These are phyloP conservation scores for Paramyrothecium sp. DNA, from an alignment of 2,329 filamentous ascomycete genomes.

Conservation along the genomic window DNA sequence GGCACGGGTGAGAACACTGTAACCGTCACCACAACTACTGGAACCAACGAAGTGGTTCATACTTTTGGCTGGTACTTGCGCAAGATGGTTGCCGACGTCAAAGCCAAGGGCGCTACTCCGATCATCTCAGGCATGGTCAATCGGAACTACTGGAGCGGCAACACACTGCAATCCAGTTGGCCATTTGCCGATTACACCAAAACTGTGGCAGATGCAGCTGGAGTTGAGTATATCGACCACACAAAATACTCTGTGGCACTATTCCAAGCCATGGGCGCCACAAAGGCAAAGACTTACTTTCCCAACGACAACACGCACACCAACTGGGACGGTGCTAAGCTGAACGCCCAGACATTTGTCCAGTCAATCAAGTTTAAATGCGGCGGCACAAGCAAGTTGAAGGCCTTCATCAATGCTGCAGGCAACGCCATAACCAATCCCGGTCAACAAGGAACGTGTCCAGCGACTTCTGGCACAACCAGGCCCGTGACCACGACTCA, in stretches of 20 bases:
- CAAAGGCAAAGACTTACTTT: neutral
- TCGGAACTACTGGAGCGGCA: neutral
- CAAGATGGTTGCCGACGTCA: neutral
- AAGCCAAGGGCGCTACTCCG: neutral
- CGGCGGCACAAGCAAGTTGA: neutral
- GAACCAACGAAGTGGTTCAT: neutral
- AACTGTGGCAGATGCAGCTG: neutral
- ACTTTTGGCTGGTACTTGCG: neutral
- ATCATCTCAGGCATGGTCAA: neutral
- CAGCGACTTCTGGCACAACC: neutral
- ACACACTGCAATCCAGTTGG: neutral
- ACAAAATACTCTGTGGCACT: neutral
- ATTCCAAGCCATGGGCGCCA: neutral
- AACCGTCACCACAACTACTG: neutral
- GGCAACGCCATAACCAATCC: neutral
- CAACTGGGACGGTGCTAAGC: neutral
- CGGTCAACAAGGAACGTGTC: neutral
- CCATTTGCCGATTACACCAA: neutral
- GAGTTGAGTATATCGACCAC: neutral
- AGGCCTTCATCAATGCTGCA: neutral
- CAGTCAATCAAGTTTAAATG: neutral
- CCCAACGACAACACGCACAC: neutral
- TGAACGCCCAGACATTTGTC: neutral
- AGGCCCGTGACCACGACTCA: neutral
- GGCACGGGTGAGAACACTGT: neutral